phyloP scores from a whole-genome alignment of 495 filamentous ascomycete genomes.

The Aspergillus saccharolyticus region DNA sequence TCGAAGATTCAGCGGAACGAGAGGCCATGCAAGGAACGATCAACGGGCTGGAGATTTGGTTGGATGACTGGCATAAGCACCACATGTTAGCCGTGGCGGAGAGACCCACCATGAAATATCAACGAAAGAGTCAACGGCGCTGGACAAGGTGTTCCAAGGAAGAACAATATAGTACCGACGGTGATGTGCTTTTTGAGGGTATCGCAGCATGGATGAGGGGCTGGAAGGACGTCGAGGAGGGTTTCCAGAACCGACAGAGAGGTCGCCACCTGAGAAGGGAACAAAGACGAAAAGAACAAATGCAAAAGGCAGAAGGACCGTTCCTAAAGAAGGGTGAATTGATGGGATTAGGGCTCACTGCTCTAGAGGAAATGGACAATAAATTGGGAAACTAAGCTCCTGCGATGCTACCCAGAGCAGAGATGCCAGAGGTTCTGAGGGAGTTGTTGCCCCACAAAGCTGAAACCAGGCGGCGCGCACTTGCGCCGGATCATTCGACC shows the following conservation, averaged over 20 bases:
- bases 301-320: not conserved
- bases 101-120: not conserved
- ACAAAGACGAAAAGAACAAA: constrained; percentile 16
- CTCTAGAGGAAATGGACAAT: not conserved
- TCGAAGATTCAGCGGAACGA: constrained; percentile 31
- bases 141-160: constrained; percentile 17
- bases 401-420: not conserved
- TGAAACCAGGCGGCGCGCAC: not conserved
- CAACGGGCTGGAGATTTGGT: constrained; percentile 31
- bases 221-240: constrained; percentile 39
- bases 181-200: constrained; percentile 31
- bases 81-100: constrained; percentile 14
- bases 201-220: constrained; percentile 40
- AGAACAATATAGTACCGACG: constrained; percentile 16
- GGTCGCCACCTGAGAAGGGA: constrained; percentile 23
- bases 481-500: constrained; percentile 5
- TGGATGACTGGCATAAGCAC: constrained; percentile 24
- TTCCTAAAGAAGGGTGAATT: not conserved
- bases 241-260: constrained; percentile 24
- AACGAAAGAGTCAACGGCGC: constrained; percentile 12
- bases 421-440: not conserved
- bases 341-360: not conserved
- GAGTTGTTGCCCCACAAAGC: not conserved
- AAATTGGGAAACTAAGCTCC: not conserved
- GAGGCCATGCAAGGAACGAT: constrained; percentile 38